phyloP scores from a whole-genome alignment of 345 rosid species.

The Gossypium herbaceum region DNA sequence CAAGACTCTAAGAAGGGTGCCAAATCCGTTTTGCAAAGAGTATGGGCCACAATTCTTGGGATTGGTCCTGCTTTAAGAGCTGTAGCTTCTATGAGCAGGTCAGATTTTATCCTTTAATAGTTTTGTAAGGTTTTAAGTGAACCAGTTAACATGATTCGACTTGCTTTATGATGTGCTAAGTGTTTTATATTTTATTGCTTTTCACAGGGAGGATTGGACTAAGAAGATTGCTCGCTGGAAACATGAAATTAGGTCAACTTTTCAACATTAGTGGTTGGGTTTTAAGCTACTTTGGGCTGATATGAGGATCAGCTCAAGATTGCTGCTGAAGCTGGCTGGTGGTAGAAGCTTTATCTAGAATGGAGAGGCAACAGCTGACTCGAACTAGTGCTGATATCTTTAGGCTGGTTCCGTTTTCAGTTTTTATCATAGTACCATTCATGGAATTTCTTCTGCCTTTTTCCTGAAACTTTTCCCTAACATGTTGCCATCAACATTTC shows the following conservation, averaged over 20 bases:
- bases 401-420: slow-evolving; percentile 74
- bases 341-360: slow-evolving; percentile 87
- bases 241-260: slow-evolving; percentile 70
- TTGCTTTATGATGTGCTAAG: slow-evolving; percentile 10
- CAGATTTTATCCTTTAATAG: slow-evolving; percentile 5
- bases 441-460: slow-evolving; percentile 95
- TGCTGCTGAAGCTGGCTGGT: slow-evolving; percentile 74
- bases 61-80: slow-evolving; percentile 92
- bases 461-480: slow-evolving; percentile 81
- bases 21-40: slow-evolving; percentile 46
- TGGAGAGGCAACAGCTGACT: slow-evolving; percentile 75
- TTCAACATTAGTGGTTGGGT: slow-evolving; percentile 93
- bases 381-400: slow-evolving; percentile 78
- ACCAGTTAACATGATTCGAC: slow-evolving; percentile 14
- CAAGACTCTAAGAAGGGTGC: slow-evolving; percentile 57
- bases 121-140: neutral
- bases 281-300: slow-evolving; percentile 89
- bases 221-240: slow-evolving; percentile 74
- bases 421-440: slow-evolving; percentile 87
- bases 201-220: slow-evolving; percentile 88
- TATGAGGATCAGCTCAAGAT: slow-evolving; percentile 72
- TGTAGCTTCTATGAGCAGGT: slow-evolving; percentile 95
- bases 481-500: slow-evolving; percentile 98
- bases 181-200: slow-evolving; percentile 18
- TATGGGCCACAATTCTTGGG: slow-evolving; percentile 59